Evolutionary conservation across 202 grass and related monocot genomes (phyloP).

Genomic region (Panicum virgatum): DNA sequence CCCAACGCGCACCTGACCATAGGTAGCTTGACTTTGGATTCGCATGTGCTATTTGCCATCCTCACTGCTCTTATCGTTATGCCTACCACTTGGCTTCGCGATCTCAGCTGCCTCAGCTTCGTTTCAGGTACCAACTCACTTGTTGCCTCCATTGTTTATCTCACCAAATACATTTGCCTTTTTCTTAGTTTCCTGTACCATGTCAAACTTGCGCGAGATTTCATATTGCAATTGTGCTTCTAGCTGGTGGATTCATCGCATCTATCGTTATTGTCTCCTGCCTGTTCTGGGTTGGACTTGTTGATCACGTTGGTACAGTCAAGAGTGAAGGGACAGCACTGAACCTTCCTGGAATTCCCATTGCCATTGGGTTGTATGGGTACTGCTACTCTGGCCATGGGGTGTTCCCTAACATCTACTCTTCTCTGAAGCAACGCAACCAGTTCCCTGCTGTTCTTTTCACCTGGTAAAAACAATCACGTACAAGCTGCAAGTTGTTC

Average conservation of each 20-base stretch:
- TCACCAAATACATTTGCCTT: not conserved
- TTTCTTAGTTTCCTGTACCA: not conserved
- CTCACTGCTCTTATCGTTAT: slow-evolving; percentile 75
- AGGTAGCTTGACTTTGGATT: slow-evolving; percentile 53
- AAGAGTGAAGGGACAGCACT: slow-evolving; percentile 56
- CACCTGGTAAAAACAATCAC: slow-evolving; percentile 58
- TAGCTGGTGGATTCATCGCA: slow-evolving; percentile 88
- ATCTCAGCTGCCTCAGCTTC: slow-evolving; percentile 82
- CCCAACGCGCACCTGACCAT: slow-evolving; percentile 70
- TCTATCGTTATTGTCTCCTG: slow-evolving; percentile 63
- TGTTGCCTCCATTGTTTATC: too few relatives aligned
- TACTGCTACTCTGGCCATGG: slow-evolving; percentile 94
- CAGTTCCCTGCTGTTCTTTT: slow-evolving; percentile 67
- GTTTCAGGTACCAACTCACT: slow-evolving; percentile 61
- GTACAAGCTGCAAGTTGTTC: not conserved
- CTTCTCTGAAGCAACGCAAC: slow-evolving; percentile 76
- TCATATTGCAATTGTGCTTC: slow-evolving; percentile 20
- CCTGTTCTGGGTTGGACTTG: slow-evolving; percentile 79
- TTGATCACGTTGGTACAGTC: slow-evolving; percentile 72
- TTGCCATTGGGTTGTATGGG: slow-evolving; percentile 87
- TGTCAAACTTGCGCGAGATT: not conserved
- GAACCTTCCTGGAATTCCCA: slow-evolving; percentile 79
- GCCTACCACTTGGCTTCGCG: slow-evolving; percentile 88
- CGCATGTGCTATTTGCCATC: slow-evolving; percentile 72
- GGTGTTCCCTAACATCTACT: slow-evolving; percentile 96